Evolutionary conservation across 306 rosid species (phyloP).

Genomic region (Quercus engelmannii): DNA sequence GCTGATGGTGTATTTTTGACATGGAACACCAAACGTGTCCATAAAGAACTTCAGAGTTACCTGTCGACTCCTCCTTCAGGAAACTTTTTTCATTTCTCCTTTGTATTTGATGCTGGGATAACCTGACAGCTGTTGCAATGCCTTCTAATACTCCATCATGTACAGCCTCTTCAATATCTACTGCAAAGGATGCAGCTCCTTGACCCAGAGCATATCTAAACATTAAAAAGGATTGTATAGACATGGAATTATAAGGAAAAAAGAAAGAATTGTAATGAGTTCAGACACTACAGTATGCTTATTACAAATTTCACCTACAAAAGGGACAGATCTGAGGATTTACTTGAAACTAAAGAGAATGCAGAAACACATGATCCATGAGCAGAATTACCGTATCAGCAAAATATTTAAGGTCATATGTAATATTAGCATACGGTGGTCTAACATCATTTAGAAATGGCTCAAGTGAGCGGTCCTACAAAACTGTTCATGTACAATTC

Average conservation of each 20-base stretch:
- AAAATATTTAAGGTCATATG: not conserved
- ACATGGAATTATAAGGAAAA: not conserved
- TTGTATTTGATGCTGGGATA: conserved; percentile 51
- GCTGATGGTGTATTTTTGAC: not conserved
- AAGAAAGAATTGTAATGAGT: not conserved
- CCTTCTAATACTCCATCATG: conserved; percentile 41
- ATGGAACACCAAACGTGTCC: not conserved
- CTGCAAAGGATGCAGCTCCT: conserved; percentile 74
- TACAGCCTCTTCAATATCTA: conserved; percentile 60
- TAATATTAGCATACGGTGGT: not conserved
- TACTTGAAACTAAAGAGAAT: not conserved
- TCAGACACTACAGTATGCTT: not conserved
- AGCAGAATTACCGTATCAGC: not conserved
- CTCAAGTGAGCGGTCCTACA: not conserved
- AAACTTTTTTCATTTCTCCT: conserved; percentile 50
- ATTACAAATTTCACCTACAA: not conserved
- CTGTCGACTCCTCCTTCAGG: conserved; percentile 42
- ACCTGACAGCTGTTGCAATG: conserved; percentile 32
- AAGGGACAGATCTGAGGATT: not conserved
- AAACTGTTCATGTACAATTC: not conserved
- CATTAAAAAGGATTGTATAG: conserved; percentile 33
- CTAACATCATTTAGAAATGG: not conserved
- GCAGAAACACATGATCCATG: not conserved
- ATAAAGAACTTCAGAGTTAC: conserved; percentile 33
- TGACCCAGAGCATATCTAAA: conserved; percentile 78